Base-by-base conservation (phyloP, 108 stramenopile species). In the Cyclotella distinguenda region DNA sequence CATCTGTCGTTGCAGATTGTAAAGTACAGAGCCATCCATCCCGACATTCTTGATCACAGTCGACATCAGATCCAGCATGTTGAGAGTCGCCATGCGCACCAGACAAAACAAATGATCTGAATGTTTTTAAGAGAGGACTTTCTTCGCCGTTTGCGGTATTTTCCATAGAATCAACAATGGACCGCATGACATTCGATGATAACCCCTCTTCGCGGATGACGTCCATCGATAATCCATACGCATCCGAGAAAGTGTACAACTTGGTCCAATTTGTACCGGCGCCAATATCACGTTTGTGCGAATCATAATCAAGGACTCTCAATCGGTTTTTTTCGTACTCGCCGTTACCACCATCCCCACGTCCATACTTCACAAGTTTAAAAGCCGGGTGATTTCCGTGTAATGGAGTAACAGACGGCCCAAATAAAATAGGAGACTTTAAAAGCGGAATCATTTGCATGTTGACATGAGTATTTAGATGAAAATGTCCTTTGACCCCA, bases 351-450 rank as follows among this genome's bases (percentile, higher is more conserved):
- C 63, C 42, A 16, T 33, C 16, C 2, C 26, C 51, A n/a, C 21
- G 59, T 21, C 66, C 68, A 59, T 84, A 86, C 19, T 57, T 50
- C 0, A 86, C 78, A 13, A 82, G n/a, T 38, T 84, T 76, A 63
- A 78, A 86, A 31, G 80, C 73, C 6, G 88, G 88, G 64, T 89
- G 68, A 67, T 80, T 77, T 9, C 85, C 82, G 31, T 85, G 86
- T 19, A 89, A 16, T 26, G 88, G 86, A 28, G 86, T 84, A 12
- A 89, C 22, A 4, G 82, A 81, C 3, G 83, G 56, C 27, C 77
- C 53, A 42, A 89, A 44, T n/a, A 79, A 68, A 1, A 86, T 34
- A 9, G 86, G 86, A 18, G 77, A 57, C 49, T 32, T 67, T 15
- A 70, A 23, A 27, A 40, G n/a, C n/a, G 63, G 69, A 26, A 60